Conservation (phyloP, 2,329 filamentous ascomycete genomes). For the Pseudocercospora pini-densiflorae region DNA sequence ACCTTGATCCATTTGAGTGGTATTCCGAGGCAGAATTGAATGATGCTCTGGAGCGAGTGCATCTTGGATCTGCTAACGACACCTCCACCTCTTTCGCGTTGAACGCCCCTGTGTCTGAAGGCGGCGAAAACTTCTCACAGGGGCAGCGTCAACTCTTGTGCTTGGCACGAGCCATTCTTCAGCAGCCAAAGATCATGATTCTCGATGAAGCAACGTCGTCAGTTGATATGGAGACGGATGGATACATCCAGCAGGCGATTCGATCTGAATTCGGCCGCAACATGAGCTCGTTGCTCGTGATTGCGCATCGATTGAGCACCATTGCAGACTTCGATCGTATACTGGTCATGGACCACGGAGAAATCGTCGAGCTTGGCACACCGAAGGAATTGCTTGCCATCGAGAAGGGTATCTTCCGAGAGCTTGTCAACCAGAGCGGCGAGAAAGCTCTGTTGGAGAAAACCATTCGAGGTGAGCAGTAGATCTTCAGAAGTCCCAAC, state of each 20-base stretch:
- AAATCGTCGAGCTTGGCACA: conserved; percentile 32
- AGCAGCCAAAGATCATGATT: conserved; percentile 80
- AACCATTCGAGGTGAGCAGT: background rate
- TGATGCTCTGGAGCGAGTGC: conserved; percentile 71
- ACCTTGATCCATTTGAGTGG: conserved; percentile 76
- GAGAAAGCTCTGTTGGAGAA: background rate
- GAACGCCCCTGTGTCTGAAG: conserved; percentile 81
- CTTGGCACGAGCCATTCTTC: conserved; percentile 81
- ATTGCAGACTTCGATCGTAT: conserved; percentile 35
- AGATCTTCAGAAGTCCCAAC: background rate
- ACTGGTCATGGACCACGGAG: conserved; percentile 34
- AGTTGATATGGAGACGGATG: conserved; percentile 84
- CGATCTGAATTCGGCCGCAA: conserved; percentile 19
- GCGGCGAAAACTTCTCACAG: conserved; percentile 88
- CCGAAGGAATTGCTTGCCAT: conserved; percentile 20
- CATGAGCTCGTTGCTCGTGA: conserved; percentile 31
- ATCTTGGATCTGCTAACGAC: conserved; percentile 52
- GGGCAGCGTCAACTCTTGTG: conserved; percentile 93
- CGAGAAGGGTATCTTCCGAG: background rate
- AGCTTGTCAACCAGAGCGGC: conserved; percentile 3
- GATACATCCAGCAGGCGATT: conserved; percentile 72
- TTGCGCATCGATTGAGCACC: conserved; percentile 38
- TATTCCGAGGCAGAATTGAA: conserved; percentile 70
- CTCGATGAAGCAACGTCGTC: conserved; percentile 74
- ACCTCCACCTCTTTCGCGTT: conserved; percentile 47